phyloP scores from a whole-genome alignment of 768 basidiomycete genomes.

The Obba rivulosa region DNA sequence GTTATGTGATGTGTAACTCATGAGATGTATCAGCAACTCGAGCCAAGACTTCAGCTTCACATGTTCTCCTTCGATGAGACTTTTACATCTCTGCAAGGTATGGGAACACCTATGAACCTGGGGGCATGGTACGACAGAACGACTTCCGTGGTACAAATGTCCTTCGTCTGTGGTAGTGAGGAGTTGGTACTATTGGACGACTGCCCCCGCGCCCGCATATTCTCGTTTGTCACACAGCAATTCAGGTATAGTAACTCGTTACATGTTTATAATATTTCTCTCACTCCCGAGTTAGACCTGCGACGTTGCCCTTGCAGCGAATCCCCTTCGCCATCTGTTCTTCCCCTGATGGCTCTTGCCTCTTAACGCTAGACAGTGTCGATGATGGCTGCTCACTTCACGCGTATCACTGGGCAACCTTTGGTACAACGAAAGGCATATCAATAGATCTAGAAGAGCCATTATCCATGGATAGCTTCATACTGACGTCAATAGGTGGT shows the following conservation, averaged over 20 bases:
- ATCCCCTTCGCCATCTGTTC: slow-evolving; percentile 34
- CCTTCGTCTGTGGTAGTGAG: slow-evolving; percentile 46
- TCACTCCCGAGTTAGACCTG: slow-evolving; percentile 31
- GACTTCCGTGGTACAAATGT: slow-evolving; percentile 27
- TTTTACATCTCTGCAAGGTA: slow-evolving; percentile 35
- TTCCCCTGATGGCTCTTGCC: slow-evolving; percentile 51
- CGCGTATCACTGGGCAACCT: slow-evolving; percentile 52
- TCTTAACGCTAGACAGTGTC: slow-evolving; percentile 30
- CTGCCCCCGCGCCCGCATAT: slow-evolving; percentile 39
- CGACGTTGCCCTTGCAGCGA: slow-evolving; percentile 33
- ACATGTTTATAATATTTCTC: background rate
- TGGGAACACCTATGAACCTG: slow-evolving; percentile 37
- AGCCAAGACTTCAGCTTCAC: slow-evolving; percentile 30
- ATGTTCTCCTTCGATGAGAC: slow-evolving; percentile 44
- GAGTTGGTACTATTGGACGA: slow-evolving; percentile 49
- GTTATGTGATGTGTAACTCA: background rate
- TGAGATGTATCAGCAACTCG: background rate
- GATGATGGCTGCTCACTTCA: slow-evolving; percentile 21
- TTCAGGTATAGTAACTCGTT: slow-evolving; percentile 36
- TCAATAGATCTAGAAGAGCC: slow-evolving; percentile 26
- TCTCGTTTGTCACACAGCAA: slow-evolving; percentile 47
- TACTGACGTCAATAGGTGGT: slow-evolving; percentile 41
- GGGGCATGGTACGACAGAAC: slow-evolving; percentile 35
- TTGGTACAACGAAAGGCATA: slow-evolving; percentile 48
- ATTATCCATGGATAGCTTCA: slow-evolving; percentile 19